Percentiles rank a stretch among this genome's conserved stretches.
Evolutionary conservation across 345 rosid genomes (phyloP).

Genomic region (Arabis hirsuta): DNA sequence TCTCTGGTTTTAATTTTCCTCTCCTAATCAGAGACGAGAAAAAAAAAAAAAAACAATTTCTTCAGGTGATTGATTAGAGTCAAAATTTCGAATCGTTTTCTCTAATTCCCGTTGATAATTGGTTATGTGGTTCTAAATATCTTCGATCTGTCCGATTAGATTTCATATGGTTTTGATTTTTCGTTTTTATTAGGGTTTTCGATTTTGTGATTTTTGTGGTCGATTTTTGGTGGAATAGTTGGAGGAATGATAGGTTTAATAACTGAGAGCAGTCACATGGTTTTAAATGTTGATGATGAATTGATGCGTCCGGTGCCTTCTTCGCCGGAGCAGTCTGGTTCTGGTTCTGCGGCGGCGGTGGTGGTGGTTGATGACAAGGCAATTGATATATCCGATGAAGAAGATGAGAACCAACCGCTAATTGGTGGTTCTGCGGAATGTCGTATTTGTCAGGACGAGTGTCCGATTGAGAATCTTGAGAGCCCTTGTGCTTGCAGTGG

Average conservation of each 20-base stretch:
- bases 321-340: conserved; percentile 32
- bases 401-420: conserved; percentile 62
- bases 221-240: conserved; percentile 20
- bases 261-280: conserved; percentile 61
- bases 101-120: conserved; percentile 4
- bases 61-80: conserved; percentile 18
- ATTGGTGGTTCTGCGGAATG: conserved; percentile 73
- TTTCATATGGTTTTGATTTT: conserved; percentile 6
- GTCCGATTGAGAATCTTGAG: conserved; percentile 66
- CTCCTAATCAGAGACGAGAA: conserved; percentile 27
- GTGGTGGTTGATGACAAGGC: conserved; percentile 37
- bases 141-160: conserved; percentile 8
- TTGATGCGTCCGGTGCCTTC: conserved; percentile 47
- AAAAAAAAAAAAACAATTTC: background rate
- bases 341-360: background rate
- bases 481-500: conserved; percentile 90
- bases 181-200: conserved; percentile 6
- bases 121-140: background rate
- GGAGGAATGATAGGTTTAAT: conserved; percentile 12
- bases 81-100: background rate
- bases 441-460: conserved; percentile 97
- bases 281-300: conserved; percentile 66
- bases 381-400: conserved; percentile 37
- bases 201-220: background rate
- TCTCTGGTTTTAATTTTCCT: conserved; percentile 19